Evolutionary conservation across 441 rosid genomes (phyloP), one percentile per base, ranked within the genome.

Genomic region (Corymbia calophylla): DNA sequence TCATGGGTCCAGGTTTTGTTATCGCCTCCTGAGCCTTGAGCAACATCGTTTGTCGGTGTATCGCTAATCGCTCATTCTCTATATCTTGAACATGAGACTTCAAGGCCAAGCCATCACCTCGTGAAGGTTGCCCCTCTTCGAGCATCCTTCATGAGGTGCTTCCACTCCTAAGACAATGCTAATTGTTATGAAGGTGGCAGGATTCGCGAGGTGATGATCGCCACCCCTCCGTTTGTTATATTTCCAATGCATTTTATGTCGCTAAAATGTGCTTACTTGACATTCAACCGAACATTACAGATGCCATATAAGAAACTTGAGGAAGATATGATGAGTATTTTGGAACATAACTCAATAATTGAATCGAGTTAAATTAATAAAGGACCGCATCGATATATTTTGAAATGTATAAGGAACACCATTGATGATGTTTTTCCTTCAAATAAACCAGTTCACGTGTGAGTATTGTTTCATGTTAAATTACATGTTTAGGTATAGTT

Each of bases 361-460:
- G 21, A 4, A 25, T 5, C 0, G 3, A 32, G 80, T 17, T 17
- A 5, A 17, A 32, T 16, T 9, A 66, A 17, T 4, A 32, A 1
- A 10, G 23, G 14, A 70, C 0, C 4, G 5, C 35, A 0, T 4
- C 0, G 27, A 70, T 2, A 3, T 73, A 39, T 73, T 73, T 73
- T 5, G 2, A 73, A 73, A 10, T 19, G 9, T 0, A 12, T 1
- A 11, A 12, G 0, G 9, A 19, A 16, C 49, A 39, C 14, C 8
- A 2, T 13, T 13, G 11, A 21, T 1, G 6, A 18, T 6, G 21
- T 21, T 21, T 19, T 39, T 73, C 11, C 1, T 73, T 21, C 16
- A 3, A 10, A 73, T 35, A 35, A 73, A 73, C 29, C 0, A 5
- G 0, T 35, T 0, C 2, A 0, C 13, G 10, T 0, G 12, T 3